Conservation (phyloP, 257 asterid species). For the Plantago elongata region DNA sequence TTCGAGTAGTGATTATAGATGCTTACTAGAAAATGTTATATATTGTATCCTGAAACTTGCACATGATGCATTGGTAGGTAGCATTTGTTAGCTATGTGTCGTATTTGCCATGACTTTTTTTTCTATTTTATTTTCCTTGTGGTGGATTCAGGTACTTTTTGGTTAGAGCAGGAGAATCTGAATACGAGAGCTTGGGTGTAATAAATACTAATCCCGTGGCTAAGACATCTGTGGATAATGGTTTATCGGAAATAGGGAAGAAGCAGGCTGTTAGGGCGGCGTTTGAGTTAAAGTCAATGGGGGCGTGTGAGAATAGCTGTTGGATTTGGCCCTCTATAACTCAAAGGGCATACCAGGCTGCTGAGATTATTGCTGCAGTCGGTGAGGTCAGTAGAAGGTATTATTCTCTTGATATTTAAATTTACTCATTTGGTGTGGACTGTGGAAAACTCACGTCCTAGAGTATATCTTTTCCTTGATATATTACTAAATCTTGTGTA, state of each 20-base stretch:
- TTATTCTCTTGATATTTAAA: neutral
- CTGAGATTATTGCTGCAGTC: constrained; percentile 87
- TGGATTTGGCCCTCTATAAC: constrained; percentile 99
- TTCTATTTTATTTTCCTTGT: neutral
- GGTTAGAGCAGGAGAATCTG: constrained; percentile 96
- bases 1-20: too few species aligned
- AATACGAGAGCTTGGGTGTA: constrained; percentile 70
- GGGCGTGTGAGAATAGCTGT: constrained; percentile 76
- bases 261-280: constrained; percentile 77
- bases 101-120: too few species aligned
- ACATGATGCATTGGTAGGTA: too few species aligned
- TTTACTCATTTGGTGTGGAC: neutral
- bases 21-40: too few species aligned
- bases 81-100: too few species aligned
- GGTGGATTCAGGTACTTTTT: constrained; percentile 57
- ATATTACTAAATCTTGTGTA: neutral
- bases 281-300: constrained; percentile 57
- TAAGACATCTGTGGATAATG: constrained; percentile 81
- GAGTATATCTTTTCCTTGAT: neutral
- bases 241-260: constrained; percentile 75
- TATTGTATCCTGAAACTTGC: too few species aligned
- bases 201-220: constrained; percentile 96
- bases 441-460: neutral
- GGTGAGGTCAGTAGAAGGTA: constrained; percentile 73
- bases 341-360: constrained; percentile 95